Base-by-base conservation (phyloP, 163 green algal species). In the Trebouxiophyceae sp. region DNA sequence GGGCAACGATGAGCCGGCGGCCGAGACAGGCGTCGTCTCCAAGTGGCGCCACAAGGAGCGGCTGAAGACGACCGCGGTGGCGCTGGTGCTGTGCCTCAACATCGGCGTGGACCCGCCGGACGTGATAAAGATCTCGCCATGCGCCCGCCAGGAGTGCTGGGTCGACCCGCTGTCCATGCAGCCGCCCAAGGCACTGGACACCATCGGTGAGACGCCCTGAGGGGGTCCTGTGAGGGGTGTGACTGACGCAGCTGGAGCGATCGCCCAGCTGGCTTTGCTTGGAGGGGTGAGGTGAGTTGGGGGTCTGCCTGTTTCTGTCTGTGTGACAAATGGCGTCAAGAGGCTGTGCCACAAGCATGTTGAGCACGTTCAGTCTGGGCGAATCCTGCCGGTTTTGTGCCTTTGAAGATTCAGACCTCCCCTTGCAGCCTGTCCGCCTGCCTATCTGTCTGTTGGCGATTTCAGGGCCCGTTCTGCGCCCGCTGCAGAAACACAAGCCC, bases 21-120 rank as follows among this genome's bases (percentile, higher is more conserved):
- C 12, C 19, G 39, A 16, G 39, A 16, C 12, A 16, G 19, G 19
- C 39, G 19, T 50, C 12, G 19, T 50, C 12, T 50, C 39, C 39
- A 72, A 72, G 55, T 96, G 91, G 91, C 76, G 89, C n/a, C 87
- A 95, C 62, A 95, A 93, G 71, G 91, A 97, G 71, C 89, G 92
- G 50, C 76, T 96, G 2, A 97, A 97, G 66, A 97, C 90, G 4
- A 91, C 86, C 2, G 87, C 86, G 7, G 90, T 95, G 46, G 94
- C 91, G 23, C 79, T 99, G 12, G 91, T 99, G 59, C 70, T 99
- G 61, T 99, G 95, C 78, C 80, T 99, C 0, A 99, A 99, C 78
- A 97, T 99, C 62, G 93, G 94, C 19, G 94, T 98, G 5, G 95
- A 99, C 75, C 95, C 95, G 4, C 95, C 95, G 6, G 95, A 98